Conservation (phyloP, 148 eudicot species). For the Simmondsia chinensis region DNA sequence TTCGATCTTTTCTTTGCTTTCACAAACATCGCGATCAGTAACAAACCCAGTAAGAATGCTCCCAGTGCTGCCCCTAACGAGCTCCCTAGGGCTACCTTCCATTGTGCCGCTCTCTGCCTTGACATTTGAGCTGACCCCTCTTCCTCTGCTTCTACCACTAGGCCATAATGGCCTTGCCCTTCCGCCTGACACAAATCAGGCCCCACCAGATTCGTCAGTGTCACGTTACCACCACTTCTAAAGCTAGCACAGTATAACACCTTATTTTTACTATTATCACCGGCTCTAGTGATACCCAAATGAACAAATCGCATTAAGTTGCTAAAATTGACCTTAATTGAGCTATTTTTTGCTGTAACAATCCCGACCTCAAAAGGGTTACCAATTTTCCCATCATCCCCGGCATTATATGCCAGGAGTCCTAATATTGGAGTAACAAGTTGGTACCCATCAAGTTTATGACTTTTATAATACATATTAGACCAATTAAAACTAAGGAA, state of each 20-base stretch:
- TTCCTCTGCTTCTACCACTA: slow-evolving; percentile 48
- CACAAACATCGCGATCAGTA: slow-evolving; percentile 66
- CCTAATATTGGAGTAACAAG: slow-evolving; percentile 77
- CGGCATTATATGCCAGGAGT: slow-evolving; percentile 64
- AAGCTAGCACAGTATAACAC: slow-evolving; percentile 71
- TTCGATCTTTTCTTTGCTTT: slow-evolving; percentile 81
- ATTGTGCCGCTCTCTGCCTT: slow-evolving; percentile 25
- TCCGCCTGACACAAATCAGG: slow-evolving; percentile 45
- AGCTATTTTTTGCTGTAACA: slow-evolving; percentile 23
- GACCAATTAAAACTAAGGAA: slow-evolving; percentile 56
- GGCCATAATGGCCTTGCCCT: slow-evolving; percentile 59
- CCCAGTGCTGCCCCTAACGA: slow-evolving; percentile 82
- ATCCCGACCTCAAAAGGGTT: slow-evolving; percentile 61
- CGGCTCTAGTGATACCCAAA: background rate
- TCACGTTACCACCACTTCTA: slow-evolving; percentile 38
- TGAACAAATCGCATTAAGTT: too few relatives aligned
- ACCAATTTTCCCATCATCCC: slow-evolving; percentile 25
- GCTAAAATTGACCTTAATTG: slow-evolving; percentile 55
- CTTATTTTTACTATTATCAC: background rate
- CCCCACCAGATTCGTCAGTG: slow-evolving; percentile 35
- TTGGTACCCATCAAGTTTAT: slow-evolving; percentile 46
- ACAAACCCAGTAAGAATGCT: slow-evolving; percentile 52
- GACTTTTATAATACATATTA: slow-evolving; percentile 35
- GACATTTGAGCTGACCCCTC: slow-evolving; percentile 7
- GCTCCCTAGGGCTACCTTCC: slow-evolving; percentile 66